Evolutionary conservation across 2,329 filamentous ascomycete genomes (phyloP), one percentile per base, ranked within the genome.

Genomic region (Ophiostoma perfectum): DNA sequence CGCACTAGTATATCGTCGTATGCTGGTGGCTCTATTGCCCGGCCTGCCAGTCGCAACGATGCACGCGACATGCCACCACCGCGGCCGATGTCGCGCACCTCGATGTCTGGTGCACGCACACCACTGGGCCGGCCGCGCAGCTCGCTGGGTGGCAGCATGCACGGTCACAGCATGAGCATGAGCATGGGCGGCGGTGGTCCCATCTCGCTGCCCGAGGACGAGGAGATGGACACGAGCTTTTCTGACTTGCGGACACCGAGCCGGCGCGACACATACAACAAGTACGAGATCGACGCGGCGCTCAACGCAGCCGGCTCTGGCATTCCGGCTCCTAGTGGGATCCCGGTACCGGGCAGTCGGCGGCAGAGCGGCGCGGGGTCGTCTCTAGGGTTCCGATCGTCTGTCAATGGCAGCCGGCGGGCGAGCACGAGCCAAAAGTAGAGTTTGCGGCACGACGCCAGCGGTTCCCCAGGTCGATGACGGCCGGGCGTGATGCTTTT

Each of bases 41-140:
- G 85, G 60, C 84, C 85, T 0, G 76, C 79, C 3, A 87, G 85
- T 69, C 80, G 85, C 70, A 80, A 79, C 18, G 70, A 71, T 42
- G 71, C 71, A 58, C 70, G 72, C 52, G 82, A 83, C 78, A 83
- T 79, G 77, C 78, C 79, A 1, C 80, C 82, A 1, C 80, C 86
- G 36, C 84, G 88, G 42, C 88, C 90, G 8, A 82, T 86, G 72
- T 91, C 88, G 73, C 85, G 89, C 65, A 82, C 86, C 49, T 91
- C 88, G 71, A 76, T 87, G 16, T 80, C 80, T 4, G 82, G 86
- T 5, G 77, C 85, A 8, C 84, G 89, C 70, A 90, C 89, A 12
- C 88, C 90, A 0, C 78, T 91, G 67, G 86, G 85, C 39, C 86
- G 90, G 67, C 89, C 90, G 18, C 84, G 90, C 65, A 92, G 89